Evolutionary conservation across 257 asterid species (phyloP).

Genomic region (Solanum chiquidenum): DNA sequence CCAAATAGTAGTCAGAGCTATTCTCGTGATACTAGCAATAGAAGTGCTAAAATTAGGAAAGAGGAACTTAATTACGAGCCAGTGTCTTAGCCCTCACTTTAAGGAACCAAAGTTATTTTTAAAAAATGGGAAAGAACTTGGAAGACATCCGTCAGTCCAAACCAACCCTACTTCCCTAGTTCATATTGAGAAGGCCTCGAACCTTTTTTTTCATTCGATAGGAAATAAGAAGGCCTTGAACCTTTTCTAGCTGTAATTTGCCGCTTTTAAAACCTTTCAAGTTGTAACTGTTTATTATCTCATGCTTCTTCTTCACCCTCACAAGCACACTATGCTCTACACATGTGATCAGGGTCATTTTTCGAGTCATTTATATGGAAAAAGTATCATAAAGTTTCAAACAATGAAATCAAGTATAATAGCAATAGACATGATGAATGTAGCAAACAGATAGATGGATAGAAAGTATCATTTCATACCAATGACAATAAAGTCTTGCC

Average conservation of each 20-base stretch:
- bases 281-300: not conserved
- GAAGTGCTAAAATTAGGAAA: not conserved
- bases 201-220: not conserved
- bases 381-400: not conserved
- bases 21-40: not conserved
- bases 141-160: not conserved
- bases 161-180: not conserved
- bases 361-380: not conserved
- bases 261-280: not conserved
- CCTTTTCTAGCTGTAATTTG: not conserved
- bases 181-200: not conserved
- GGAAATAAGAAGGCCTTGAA: too few species aligned
- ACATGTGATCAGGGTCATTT: not conserved
- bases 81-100: not conserved
- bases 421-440: not conserved
- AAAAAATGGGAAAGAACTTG: not conserved
- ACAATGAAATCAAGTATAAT: not conserved
- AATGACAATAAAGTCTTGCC: conserved; percentile 87
- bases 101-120: not conserved
- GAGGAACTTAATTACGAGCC: not conserved
- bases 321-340: not conserved
- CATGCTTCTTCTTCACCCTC: not conserved
- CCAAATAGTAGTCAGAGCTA: not conserved
- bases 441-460: not conserved
- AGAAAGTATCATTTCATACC: conserved; percentile 32